Evolutionary conservation across 768 basidiomycete species (phyloP).

Genomic region (Cyclocybe aegerita): DNA sequence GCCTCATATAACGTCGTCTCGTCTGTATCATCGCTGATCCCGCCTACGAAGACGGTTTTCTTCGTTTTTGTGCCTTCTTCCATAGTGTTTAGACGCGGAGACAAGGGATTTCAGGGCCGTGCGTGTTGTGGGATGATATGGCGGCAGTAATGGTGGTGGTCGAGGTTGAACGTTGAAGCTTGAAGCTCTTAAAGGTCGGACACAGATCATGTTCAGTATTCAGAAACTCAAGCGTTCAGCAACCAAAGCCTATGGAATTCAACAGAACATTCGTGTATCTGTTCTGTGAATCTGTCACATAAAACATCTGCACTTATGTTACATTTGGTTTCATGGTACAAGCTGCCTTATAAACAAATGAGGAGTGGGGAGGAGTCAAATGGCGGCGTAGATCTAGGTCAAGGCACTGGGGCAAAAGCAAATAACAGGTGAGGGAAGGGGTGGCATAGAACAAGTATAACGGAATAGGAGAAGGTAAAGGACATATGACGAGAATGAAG

Average conservation of each 20-base stretch:
- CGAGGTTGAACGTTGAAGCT: too few species aligned
- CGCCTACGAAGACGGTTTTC: constrained; percentile 84
- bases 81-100: constrained; percentile 39
- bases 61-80: constrained; percentile 85
- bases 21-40: constrained; percentile 81
- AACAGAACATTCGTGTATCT: too few species aligned
- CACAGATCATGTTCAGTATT: too few species aligned
- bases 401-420: neutral
- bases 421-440: neutral
- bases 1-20: constrained; percentile 72
- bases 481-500: too few species aligned
- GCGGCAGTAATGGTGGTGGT: neutral
- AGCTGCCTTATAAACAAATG: too few species aligned
- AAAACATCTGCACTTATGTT: neutral
- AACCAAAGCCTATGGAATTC: too few species aligned
- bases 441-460: neutral
- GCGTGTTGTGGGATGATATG: neutral
- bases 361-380: too few species aligned
- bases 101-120: neutral
- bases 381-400: too few species aligned
- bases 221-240: too few species aligned
- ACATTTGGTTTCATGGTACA: too few species aligned
- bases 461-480: neutral
- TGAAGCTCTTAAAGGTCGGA: too few species aligned
- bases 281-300: neutral